Conservation (phyloP, 2,329 filamentous ascomycete genomes). For the Whalleya microplaca region DNA sequence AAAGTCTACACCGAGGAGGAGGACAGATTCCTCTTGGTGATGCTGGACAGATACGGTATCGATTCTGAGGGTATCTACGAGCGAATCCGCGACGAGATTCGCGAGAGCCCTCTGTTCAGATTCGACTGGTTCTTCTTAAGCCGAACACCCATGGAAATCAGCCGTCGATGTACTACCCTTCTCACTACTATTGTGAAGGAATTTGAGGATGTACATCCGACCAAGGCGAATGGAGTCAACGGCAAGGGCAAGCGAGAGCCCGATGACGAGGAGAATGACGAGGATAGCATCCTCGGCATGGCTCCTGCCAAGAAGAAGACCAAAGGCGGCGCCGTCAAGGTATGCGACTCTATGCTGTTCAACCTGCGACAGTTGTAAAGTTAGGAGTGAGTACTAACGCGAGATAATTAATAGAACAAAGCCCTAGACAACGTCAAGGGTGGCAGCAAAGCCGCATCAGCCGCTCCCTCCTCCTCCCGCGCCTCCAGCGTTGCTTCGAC, state of each 20-base stretch:
- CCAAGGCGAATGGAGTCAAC: slow-evolving; percentile 62
- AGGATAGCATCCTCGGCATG: slow-evolving; percentile 77
- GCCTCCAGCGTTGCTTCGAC: slow-evolving; percentile 87
- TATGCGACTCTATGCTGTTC: slow-evolving; percentile 47
- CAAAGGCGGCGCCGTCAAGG: slow-evolving; percentile 86
- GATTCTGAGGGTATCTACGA: slow-evolving; percentile 92
- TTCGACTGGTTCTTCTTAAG: slow-evolving; percentile 99
- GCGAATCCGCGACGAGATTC: slow-evolving; percentile 94
- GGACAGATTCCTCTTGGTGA: slow-evolving; percentile 90
- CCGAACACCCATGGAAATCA: slow-evolving; percentile 89
- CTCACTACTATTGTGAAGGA: slow-evolving; percentile 94
- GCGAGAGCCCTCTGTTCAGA: slow-evolving; percentile 90
- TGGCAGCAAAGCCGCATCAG: slow-evolving; percentile 73
- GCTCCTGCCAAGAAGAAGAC: slow-evolving; percentile 93
- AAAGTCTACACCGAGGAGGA: slow-evolving; percentile 99
- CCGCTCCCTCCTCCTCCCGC: slow-evolving; percentile 75
- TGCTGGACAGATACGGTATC: slow-evolving; percentile 89
- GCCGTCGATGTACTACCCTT: slow-evolving; percentile 88
- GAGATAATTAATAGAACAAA: slow-evolving; percentile 80
- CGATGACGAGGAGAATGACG: slow-evolving; percentile 83
- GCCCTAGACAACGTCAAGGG: slow-evolving; percentile 85
- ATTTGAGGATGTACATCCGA: slow-evolving; percentile 71
- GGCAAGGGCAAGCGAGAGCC: slow-evolving; percentile 74
- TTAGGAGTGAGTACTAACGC: slow-evolving; percentile 17
- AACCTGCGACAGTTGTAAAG: neutral